Evolutionary conservation across 2,329 filamentous ascomycete genomes (phyloP), one percentile per base, ranked within the genome.

Genomic region (Colletotrichum filicis): DNA sequence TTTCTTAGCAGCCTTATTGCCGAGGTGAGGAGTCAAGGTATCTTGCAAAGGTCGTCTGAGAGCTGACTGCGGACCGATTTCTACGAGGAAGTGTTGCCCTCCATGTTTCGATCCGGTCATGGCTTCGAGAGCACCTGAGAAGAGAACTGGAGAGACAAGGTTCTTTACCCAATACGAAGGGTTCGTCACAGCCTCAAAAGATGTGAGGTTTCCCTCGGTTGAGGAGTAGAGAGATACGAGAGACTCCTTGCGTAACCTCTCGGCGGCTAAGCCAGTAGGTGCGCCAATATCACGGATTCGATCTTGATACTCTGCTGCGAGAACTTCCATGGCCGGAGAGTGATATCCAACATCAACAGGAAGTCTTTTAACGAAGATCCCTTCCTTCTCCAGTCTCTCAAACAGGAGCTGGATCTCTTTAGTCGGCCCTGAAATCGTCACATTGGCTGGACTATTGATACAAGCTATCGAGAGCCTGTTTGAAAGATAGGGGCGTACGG

Each of bases 281-380:
- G 42, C 16, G 16, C 42, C 42, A n/a, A 46, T 46, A 7, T n/a
- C 42, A 16, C 42, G 16, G 19, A 46, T 46, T n/a, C 42, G 42
- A 46, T n/a, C 42, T 8, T 56, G 65, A 68, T 87, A 87, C 22
- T 81, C 80, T 0, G 79, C 74, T 28, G 80, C 80, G 4, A 85
- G 79, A 0, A 79, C 73, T 22, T 77, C 76, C 85, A 87, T 87
- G 22, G 86, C 82, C 1, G 79, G 79, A 0, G 85, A 87, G 71
- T 87, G 85, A 58, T 87, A 87, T 1, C 84, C 84, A 2, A 80
- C 78, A 4, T 79, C 76, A n/a, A 87, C 82, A 1, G 79, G 73
- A 6, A 87, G 79, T 2, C 81, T 69, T 5, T 79, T 79, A 46
- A 79, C 78, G 56, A 83, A 84, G 4, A 86, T 74, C 0, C 75